phyloP scores from a whole-genome alignment of 2,329 filamentous ascomycete genomes.

The Cytospora piceae region DNA sequence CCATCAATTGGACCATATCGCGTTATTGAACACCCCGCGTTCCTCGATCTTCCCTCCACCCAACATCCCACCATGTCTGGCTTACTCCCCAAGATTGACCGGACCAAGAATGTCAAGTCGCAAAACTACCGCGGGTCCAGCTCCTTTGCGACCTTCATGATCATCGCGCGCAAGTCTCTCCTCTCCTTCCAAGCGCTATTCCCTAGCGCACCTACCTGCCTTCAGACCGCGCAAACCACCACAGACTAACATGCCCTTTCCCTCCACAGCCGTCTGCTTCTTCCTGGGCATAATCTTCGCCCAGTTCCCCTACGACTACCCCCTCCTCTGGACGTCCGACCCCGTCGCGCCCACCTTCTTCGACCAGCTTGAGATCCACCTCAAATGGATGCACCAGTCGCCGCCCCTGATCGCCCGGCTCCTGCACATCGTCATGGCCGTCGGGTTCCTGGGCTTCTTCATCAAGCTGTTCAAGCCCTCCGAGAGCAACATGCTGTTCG shows the following conservation, averaged over 20 bases:
- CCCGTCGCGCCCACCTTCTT: slow-evolving; percentile 71
- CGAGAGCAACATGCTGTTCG: slow-evolving; percentile 95
- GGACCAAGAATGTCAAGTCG: slow-evolving; percentile 61
- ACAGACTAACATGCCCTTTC: slow-evolving; percentile 26
- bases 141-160: slow-evolving; percentile 95
- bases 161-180: slow-evolving; percentile 80
- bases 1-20: slow-evolving; percentile 8
- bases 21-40: neutral
- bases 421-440: slow-evolving; percentile 88
- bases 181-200: slow-evolving; percentile 15
- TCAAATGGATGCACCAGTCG: slow-evolving; percentile 87
- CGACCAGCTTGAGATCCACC: slow-evolving; percentile 83
- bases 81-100: slow-evolving; percentile 45
- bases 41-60: neutral
- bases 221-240: slow-evolving; percentile 17
- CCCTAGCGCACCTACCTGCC: slow-evolving; percentile 15
- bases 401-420: slow-evolving; percentile 91
- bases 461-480: slow-evolving; percentile 92
- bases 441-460: slow-evolving; percentile 86
- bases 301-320: slow-evolving; percentile 93
- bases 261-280: slow-evolving; percentile 77
- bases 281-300: slow-evolving; percentile 98
- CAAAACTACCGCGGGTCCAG: slow-evolving; percentile 61
- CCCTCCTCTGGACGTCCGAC: slow-evolving; percentile 78
- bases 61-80: slow-evolving; percentile 23